Evolutionary conservation across 768 basidiomycete genomes (phyloP).

Genomic region (Sutorius australiensis): DNA sequence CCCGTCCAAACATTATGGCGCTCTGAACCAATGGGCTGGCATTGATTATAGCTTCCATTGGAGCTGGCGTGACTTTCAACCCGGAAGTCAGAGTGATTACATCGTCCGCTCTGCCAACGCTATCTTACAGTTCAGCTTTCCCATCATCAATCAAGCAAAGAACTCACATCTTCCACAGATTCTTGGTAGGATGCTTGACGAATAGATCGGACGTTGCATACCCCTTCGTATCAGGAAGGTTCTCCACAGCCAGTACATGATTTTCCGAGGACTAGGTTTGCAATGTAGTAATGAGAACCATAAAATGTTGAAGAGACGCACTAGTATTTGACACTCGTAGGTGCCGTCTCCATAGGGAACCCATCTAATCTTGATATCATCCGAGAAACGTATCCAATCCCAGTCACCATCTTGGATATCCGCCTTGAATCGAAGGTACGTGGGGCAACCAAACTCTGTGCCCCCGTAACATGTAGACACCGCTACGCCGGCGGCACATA

Average conservation of each 20-base stretch:
- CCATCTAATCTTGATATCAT: conserved; percentile 23
- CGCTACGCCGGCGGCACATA: too few relatives aligned
- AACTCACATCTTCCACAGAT: conserved; percentile 42
- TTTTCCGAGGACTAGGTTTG: too few relatives aligned
- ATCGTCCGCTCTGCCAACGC: conserved; percentile 39
- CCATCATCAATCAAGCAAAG: background rate
- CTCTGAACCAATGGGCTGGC: conserved; percentile 24
- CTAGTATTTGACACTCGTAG: conserved; percentile 38
- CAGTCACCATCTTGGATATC: too few relatives aligned
- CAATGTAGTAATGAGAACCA: too few relatives aligned
- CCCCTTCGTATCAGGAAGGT: conserved; percentile 36
- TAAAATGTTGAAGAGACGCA: conserved; percentile 9
- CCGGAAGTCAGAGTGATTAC: conserved; percentile 31
- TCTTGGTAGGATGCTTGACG: conserved; percentile 39
- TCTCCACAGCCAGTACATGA: conserved; percentile 25
- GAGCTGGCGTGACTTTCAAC: conserved; percentile 33
- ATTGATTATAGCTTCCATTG: conserved; percentile 31
- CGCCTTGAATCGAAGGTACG: too few relatives aligned
- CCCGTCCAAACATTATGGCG: conserved; percentile 40
- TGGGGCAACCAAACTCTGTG: too few relatives aligned
- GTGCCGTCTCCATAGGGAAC: conserved; percentile 34
- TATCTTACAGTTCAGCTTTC: conserved; percentile 7
- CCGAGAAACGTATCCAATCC: too few relatives aligned
- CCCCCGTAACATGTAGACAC: too few relatives aligned
- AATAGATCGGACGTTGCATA: conserved; percentile 45